These are phyloP conservation scores for Pilatotrama ljubarskyi DNA, from an alignment of 768 basidiomycete species.

Conservation along the genomic window DNA sequence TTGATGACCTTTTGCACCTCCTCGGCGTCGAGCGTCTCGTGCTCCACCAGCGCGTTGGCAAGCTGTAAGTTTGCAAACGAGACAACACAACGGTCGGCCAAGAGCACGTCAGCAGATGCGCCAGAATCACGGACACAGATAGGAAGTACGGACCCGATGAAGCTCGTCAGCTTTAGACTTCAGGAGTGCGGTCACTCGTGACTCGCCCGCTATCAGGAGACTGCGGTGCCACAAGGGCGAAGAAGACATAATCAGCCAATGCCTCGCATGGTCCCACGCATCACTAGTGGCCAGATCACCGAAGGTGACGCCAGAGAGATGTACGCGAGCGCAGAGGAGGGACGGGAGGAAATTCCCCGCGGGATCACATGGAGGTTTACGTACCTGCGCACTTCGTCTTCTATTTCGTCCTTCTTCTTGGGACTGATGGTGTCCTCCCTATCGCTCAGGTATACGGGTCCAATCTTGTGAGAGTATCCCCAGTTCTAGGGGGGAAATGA, in stretches of 20 bases:
- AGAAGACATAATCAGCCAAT: conserved; percentile 10
- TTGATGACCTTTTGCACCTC: conserved; percentile 86
- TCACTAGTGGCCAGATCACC: not conserved
- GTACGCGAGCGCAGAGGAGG: conserved; percentile 4
- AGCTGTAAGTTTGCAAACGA: conserved; percentile 50
- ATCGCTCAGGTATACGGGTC: conserved; percentile 81
- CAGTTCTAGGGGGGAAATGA: conserved; percentile 48
- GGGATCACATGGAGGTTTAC: conserved; percentile 34
- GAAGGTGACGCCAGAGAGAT: not conserved
- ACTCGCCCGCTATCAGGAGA: conserved; percentile 49
- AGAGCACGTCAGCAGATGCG: conserved; percentile 6
- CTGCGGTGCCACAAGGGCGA: conserved; percentile 32
- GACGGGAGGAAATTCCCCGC: conserved; percentile 3
- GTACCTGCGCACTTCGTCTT: conserved; percentile 81
- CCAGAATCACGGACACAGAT: conserved; percentile 2
- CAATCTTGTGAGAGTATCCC: conserved; percentile 77
- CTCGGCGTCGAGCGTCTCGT: conserved; percentile 86
- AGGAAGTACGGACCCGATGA: conserved; percentile 40
- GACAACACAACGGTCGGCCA: conserved; percentile 1
- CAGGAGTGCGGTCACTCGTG: conserved; percentile 42
- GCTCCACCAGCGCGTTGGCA: conserved; percentile 88
- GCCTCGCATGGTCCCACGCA: conserved; percentile 1
- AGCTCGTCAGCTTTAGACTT: conserved; percentile 46
- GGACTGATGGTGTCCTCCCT: conserved; percentile 71
- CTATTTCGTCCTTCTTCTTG: conserved; percentile 79